phyloP scores from a whole-genome alignment of 2,329 filamentous ascomycete species.

The Neopestalotiopsis clavispora region DNA sequence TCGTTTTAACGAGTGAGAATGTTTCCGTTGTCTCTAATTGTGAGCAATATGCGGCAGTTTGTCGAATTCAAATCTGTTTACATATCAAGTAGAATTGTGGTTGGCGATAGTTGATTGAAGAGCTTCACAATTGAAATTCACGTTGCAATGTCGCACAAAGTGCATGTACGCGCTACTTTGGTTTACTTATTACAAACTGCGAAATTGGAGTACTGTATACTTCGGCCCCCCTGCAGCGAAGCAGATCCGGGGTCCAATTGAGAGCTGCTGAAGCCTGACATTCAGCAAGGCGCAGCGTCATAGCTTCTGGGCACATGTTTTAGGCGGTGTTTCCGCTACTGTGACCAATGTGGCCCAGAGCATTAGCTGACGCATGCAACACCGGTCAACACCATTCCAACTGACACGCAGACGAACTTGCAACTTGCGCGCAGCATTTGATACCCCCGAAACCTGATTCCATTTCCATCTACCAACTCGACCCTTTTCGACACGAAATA shows the following conservation, averaged over 20 bases:
- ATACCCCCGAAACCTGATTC: neutral
- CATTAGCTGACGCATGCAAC: neutral
- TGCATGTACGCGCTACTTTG: too few relatives aligned
- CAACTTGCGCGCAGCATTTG: neutral
- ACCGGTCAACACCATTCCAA: neutral
- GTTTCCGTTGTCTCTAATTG: too few relatives aligned
- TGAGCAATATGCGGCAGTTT: neutral
- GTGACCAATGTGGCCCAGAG: neutral
- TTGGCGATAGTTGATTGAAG: neutral
- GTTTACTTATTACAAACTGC: too few relatives aligned
- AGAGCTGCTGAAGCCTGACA: neutral
- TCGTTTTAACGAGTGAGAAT: too few relatives aligned
- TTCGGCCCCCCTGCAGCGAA: too few relatives aligned
- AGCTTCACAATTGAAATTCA: neutral
- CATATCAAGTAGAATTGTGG: neutral
- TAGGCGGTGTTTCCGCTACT: conserved; percentile 10
- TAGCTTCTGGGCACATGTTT: conserved; percentile 18
- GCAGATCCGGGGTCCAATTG: neutral
- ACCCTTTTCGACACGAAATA: neutral
- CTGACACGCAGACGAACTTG: neutral
- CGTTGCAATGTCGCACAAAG: too few relatives aligned
- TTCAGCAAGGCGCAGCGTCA: conserved; percentile 19
- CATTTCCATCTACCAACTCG: neutral
- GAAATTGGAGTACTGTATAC: too few relatives aligned
- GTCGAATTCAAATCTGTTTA: neutral